phyloP scores from a whole-genome alignment of 106 monocot genomes.

The Chionographis japonica region DNA sequence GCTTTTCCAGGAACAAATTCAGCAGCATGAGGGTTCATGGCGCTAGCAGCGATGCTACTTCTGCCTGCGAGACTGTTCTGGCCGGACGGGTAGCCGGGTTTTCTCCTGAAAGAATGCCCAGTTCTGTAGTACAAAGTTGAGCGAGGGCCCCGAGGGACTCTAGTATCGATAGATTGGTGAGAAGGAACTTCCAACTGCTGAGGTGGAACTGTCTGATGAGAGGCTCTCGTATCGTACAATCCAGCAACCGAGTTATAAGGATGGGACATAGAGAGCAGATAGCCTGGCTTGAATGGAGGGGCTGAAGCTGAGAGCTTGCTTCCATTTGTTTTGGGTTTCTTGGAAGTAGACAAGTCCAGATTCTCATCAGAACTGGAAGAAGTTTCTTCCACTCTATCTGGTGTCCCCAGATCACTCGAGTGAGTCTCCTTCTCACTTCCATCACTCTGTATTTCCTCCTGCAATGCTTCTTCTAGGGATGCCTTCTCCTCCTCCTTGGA shows the following conservation, averaged over 20 bases:
- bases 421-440: constrained; percentile 30
- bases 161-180: constrained; percentile 40
- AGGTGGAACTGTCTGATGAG: constrained; percentile 18
- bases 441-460: constrained; percentile 26
- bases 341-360: constrained; percentile 14
- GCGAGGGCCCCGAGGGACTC: constrained; percentile 69
- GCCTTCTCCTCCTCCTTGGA: constrained; percentile 28
- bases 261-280: constrained; percentile 46
- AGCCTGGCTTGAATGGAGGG: constrained; percentile 81
- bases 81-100: constrained; percentile 23
- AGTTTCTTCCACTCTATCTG: constrained; percentile 18
- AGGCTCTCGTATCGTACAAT: constrained; percentile 24
- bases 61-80: constrained; percentile 17
- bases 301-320: constrained; percentile 96
- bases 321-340: constrained; percentile 26
- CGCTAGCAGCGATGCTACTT: constrained; percentile 20
- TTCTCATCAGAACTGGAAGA: constrained; percentile 36
- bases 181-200: constrained; percentile 29
- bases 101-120: constrained; percentile 52
- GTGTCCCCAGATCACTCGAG: constrained; percentile 12
- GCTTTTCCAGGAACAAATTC: constrained; percentile 75
- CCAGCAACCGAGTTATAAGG: constrained; percentile 38
- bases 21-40: constrained; percentile 93
- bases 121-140: constrained; percentile 58
- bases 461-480: constrained; percentile 14